Conservation (phyloP, 305 asterid species). For the Withania somnifera region DNA sequence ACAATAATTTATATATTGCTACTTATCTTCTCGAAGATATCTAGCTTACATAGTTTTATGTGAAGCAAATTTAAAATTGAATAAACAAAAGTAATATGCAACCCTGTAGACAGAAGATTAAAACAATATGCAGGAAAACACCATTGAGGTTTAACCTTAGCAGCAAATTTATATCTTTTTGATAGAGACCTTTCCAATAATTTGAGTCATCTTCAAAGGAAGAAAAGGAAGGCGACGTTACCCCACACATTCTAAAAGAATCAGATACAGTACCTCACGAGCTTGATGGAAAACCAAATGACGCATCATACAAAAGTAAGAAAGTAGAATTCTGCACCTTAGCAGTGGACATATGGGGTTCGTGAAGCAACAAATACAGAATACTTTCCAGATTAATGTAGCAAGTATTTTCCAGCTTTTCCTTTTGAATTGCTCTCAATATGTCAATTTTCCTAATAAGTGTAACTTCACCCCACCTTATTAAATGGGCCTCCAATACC, state of each 20-base stretch:
- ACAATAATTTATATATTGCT: background rate
- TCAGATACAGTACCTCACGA: background rate
- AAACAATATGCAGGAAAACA: background rate
- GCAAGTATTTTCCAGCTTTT: background rate
- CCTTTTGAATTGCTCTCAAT: background rate
- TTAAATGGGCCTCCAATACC: background rate
- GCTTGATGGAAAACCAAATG: background rate
- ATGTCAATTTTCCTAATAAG: background rate
- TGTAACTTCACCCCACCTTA: background rate
- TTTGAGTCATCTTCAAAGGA: background rate
- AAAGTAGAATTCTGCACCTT: background rate
- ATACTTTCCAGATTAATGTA: background rate
- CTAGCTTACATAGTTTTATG: background rate
- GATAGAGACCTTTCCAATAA: background rate
- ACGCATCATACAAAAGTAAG: background rate
- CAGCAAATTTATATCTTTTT: background rate
- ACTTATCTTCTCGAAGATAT: background rate
- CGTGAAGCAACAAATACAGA: background rate
- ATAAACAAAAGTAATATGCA: background rate
- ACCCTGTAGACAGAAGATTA: background rate
- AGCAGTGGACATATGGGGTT: background rate
- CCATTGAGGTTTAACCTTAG: background rate
- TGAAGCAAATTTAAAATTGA: background rate
- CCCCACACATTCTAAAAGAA: background rate
- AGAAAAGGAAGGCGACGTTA: background rate